Evolutionary conservation across 306 rosid genomes (phyloP).

Genomic region (Ziziphus jujuba): DNA sequence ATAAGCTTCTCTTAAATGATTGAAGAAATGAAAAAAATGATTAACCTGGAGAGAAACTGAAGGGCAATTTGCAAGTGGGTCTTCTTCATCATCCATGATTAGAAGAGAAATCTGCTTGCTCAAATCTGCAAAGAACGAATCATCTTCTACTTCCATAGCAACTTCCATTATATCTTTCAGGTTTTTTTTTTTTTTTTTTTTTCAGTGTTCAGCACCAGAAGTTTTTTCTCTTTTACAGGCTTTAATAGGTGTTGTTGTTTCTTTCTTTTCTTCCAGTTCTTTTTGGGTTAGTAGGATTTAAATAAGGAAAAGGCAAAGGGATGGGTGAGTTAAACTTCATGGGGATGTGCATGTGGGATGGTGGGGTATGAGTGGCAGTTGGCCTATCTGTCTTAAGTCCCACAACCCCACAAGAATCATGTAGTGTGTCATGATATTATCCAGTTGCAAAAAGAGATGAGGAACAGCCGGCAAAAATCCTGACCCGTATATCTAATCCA

Average conservation of each 20-base stretch:
- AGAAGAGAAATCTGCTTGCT: conserved; percentile 77
- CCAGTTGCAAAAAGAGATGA: conserved; percentile 44
- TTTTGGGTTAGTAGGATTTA: conserved; percentile 28
- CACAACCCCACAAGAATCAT: conserved; percentile 50
- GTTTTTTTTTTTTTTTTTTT: no score
- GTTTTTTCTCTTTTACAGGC: neutral
- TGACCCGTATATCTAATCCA: conserved; percentile 53
- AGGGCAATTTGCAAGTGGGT: conserved; percentile 40
- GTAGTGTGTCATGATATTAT: conserved; percentile 53
- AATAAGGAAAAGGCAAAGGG: conserved; percentile 29
- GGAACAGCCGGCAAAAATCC: conserved; percentile 55
- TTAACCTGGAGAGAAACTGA: conserved; percentile 56
- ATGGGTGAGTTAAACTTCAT: conserved; percentile 25
- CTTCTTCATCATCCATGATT: conserved; percentile 80
- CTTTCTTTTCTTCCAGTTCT: neutral
- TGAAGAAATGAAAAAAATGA: conserved; percentile 12
- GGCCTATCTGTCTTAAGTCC: conserved; percentile 59
- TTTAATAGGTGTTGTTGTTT: neutral
- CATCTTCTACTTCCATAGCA: conserved; percentile 63
- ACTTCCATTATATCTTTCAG: no score
- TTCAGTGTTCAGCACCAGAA: neutral
- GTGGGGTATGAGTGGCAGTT: conserved; percentile 69
- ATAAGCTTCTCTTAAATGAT: neutral
- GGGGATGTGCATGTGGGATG: conserved; percentile 66
- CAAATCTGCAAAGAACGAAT: conserved; percentile 70